Base-by-base conservation (phyloP, 805 yeast species). In the Yueomyces sinensis region DNA sequence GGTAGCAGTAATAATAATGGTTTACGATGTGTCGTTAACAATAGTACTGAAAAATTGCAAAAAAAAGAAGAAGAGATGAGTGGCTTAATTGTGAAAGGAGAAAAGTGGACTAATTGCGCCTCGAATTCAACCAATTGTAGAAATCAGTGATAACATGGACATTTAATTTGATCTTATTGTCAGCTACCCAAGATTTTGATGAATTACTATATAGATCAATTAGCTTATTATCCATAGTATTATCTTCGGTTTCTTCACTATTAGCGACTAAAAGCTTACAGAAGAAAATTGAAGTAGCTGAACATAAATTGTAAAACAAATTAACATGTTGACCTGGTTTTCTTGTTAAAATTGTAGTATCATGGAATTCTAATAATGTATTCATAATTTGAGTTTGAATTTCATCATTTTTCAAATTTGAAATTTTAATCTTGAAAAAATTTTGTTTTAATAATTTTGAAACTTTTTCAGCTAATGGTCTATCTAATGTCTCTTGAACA, bases 81-180 rank as follows among this genome's bases (percentile, higher is more conserved):
- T 22, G 24, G 24, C 11, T 22, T 11, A 22, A 11, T 22, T 22
- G 11, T 7, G 7, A 22, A 11, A 11, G 24, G 11, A 7, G 7
- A 11, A 11, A 22, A 22, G 24, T n/a, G 28, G 28, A 9, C 5
- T 6, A 11, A 25, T n/a, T n/a, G 7, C 28, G 28, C 14, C 68
- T 67, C n/a, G 80, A 61, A 41, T 65, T 66, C 30, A 80, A 51
- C 87, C 91, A 87, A 58, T 84, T 84, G 49, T 81, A 68, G 41
- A 83, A 72, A 46, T 86, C 95, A 43, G 74, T 68, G 51, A 81
- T 84, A 47, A 82, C 20, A 28, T 39, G 46, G 3, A 45, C 34
- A n/a, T 48, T 46, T 35, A 47, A 51, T 37, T 49, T 53, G 22
- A 53, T 49, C 28, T 38, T 29, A 5, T 27, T 29, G 13, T 32